Evolutionary conservation across 345 rosid species (phyloP).

Genomic region (Salix dunnii): DNA sequence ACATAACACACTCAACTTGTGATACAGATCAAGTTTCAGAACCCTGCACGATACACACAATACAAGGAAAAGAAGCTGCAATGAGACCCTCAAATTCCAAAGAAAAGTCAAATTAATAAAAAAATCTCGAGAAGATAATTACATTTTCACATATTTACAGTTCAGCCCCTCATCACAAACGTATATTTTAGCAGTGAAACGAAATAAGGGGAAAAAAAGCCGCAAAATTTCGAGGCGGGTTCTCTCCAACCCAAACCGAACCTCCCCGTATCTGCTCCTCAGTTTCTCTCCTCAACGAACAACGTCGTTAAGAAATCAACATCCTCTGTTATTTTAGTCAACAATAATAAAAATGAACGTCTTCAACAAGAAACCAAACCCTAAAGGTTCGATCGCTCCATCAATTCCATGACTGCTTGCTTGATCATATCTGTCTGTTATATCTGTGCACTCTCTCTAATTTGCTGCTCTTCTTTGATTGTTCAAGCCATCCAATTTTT

Average conservation of each 20-base stretch:
- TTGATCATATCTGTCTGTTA: neutral
- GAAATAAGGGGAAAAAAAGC: neutral
- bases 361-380: constrained; percentile 66
- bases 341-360: constrained; percentile 38
- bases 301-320: neutral
- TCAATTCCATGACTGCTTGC: neutral
- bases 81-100: neutral
- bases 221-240: constrained; percentile 13
- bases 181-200: neutral
- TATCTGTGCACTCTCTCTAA: neutral
- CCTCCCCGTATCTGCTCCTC: neutral
- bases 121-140: neutral
- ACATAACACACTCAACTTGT: too few species aligned
- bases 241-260: neutral
- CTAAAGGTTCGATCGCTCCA: constrained; percentile 49
- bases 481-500: neutral
- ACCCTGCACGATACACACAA: too few species aligned
- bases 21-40: too few species aligned
- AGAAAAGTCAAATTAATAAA: neutral
- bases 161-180: neutral
- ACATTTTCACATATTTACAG: neutral
- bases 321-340: neutral
- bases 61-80: too few species aligned
- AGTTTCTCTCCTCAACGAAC: neutral
- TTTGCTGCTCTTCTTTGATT: neutral